Conservation (phyloP, 129 eudicot genomes). For the Lonicera japonica region DNA sequence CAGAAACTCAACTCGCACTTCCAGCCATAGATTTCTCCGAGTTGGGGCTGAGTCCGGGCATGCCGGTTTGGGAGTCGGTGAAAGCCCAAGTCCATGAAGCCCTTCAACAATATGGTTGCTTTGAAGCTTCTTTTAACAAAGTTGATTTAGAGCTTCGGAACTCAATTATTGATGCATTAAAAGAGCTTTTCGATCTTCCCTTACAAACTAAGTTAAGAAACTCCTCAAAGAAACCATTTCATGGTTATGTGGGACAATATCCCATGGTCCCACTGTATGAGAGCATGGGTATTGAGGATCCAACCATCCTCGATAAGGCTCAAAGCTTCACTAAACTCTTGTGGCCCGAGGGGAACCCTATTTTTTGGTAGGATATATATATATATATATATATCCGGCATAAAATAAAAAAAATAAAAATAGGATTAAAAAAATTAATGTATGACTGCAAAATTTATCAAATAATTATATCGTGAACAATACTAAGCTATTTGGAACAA, state of each 20-base stretch:
- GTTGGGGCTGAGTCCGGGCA: slow-evolving; percentile 25
- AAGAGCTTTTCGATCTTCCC: slow-evolving; percentile 55
- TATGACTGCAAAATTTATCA: too few species aligned
- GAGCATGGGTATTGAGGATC: slow-evolving; percentile 54
- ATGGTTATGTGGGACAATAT: slow-evolving; percentile 60
- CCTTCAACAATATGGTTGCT: slow-evolving; percentile 58
- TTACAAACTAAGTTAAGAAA: slow-evolving; percentile 43
- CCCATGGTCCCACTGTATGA: slow-evolving; percentile 50
- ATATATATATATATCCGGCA: too few species aligned
- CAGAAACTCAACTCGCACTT: slow-evolving; percentile 39
- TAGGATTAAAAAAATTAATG: too few species aligned
- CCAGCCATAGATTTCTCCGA: slow-evolving; percentile 49
- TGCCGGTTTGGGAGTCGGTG: slow-evolving; percentile 29
- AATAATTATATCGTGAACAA: too few species aligned
- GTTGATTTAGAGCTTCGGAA: slow-evolving; percentile 32
- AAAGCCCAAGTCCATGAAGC: slow-evolving; percentile 44
- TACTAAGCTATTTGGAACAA: too few species aligned
- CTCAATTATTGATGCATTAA: slow-evolving; percentile 23
- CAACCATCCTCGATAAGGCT: slow-evolving; percentile 18
- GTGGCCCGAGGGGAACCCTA: slow-evolving; percentile 59
- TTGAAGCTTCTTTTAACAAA: slow-evolving; percentile 46
- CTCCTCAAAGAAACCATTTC: slow-evolving; percentile 36
- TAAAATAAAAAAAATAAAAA: too few species aligned
- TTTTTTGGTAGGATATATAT: slow-evolving; percentile 26
- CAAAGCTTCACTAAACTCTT: slow-evolving; percentile 33